A percentile compares a stretch with the other conserved stretches of the same genome.
phyloP scores from a whole-genome alignment of 257 asterid species.

The Gentiana dahurica region DNA sequence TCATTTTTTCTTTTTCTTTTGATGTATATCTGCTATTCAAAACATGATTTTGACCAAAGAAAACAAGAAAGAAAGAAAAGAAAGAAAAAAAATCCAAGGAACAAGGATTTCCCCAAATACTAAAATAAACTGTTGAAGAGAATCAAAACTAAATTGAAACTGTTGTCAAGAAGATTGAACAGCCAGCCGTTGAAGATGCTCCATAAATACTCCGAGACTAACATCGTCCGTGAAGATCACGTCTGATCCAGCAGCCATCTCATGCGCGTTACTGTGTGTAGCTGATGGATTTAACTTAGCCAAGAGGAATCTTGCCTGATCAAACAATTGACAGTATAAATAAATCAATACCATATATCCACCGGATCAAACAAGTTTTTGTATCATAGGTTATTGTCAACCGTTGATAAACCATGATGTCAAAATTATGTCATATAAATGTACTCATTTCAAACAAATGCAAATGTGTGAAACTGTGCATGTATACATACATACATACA shows the following conservation, averaged over 20 bases:
- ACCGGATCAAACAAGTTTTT: neutral
- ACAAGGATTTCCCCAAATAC: no score
- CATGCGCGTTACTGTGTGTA: conserved; percentile 71
- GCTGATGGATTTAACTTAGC: conserved; percentile 98
- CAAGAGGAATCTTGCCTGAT: conserved; percentile 91
- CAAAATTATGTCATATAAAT: neutral
- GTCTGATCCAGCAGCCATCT: conserved; percentile 80
- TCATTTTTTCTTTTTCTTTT: no score
- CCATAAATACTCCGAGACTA: conserved; percentile 81
- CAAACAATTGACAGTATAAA: conserved; percentile 8
- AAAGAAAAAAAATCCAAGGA: no score
- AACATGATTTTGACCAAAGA: no score
- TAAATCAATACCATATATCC: no score
- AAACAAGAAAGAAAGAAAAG: no score
- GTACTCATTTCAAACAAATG: no score
- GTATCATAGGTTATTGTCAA: neutral
- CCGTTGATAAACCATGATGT: neutral
- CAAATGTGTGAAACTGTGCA: no score
- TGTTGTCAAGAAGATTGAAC: conserved; percentile 68
- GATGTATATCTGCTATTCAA: no score
- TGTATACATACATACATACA: neutral
- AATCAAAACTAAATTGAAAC: neutral
- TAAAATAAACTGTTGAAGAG: no score
- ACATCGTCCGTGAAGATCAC: conserved; percentile 94
- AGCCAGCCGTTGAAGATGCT: conserved; percentile 93